Evolutionary conservation across 257 asterid genomes (phyloP), one percentile per base, ranked within the genome.

Genomic region (Orobanche coerulescens): DNA sequence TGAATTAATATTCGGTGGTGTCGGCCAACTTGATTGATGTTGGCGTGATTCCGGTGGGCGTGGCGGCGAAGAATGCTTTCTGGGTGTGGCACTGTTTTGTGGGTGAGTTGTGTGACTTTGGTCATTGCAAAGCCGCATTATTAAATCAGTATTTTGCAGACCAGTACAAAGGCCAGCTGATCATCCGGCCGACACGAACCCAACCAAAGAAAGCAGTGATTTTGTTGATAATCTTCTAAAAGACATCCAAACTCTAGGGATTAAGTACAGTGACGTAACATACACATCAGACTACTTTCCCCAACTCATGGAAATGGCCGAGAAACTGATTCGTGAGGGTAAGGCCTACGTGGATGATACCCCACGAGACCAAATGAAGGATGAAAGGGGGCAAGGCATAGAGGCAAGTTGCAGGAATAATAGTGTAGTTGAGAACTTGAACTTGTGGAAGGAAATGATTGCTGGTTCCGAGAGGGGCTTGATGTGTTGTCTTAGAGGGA

Each of bases 321-420:
- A 88, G 73, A 76, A 82, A 57, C 64, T 91, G 83, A 85, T 85
- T 48, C 70, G n/a, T n/a, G 81, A 82, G 74, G 90, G 92, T 23
- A 88, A 85, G 79, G 97, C 97, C 3, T 91, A 91, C 63, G 87
- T 85, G 31, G 96, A 91, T 70, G 94, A 87, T 66, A 91, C 97
- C 14, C 82, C 95, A 19, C 83, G 82, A 7, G 95, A 85, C 68
- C 70, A 83, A 72, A 90, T 90, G 97, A 78, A 74, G 74, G 73
- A 81, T 1, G 95, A 91, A 72, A 82, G 96, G 64, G 85, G 80
- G 96, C 87, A 91, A 2, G 97, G 97, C 13, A 76, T 80, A 52
- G 95, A 85, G 65, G 87, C 96, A 4, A 66, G 30, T 46, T 71
- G 86, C 69, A 80, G 97, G 77, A 82, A 31, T 58, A 73, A 85